Evolutionary conservation across 306 rosid species (phyloP).

Genomic region (Cajanus cajan): DNA sequence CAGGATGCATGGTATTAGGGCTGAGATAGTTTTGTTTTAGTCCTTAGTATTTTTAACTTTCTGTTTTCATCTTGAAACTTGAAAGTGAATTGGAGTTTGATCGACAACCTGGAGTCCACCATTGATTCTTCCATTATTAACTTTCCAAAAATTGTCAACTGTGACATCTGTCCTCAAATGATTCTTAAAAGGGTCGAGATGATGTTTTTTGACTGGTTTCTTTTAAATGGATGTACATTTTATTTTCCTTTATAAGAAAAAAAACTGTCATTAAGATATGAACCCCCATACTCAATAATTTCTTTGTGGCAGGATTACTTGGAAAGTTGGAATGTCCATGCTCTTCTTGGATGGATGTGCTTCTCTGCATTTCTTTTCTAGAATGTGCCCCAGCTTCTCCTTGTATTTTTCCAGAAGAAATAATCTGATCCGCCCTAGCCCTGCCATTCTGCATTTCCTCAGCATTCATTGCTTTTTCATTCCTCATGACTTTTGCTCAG

Average conservation of each 20-base stretch:
- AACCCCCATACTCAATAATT: conserved; percentile 72
- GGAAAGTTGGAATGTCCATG: conserved; percentile 85
- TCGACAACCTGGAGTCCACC: not conserved
- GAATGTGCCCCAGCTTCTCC: conserved; percentile 78
- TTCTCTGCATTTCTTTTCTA: conserved; percentile 85
- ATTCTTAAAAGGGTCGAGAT: conserved; percentile 52
- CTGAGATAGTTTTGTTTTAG: not conserved
- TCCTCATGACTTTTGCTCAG: conserved; percentile 83
- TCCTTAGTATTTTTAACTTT: conserved; percentile 5
- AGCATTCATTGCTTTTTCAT: conserved; percentile 87
- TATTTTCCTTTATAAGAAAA: conserved; percentile 55
- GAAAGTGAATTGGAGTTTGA: conserved; percentile 7
- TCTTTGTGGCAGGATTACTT: conserved; percentile 93
- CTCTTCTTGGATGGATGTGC: conserved; percentile 83
- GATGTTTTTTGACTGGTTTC: conserved; percentile 43
- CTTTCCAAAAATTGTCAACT: conserved; percentile 14
- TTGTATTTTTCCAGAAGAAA: conserved; percentile 75
- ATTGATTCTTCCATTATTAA: not conserved
- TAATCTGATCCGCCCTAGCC: conserved; percentile 71
- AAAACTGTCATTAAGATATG: conserved; percentile 46
- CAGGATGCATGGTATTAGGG: not conserved
- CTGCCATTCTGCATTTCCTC: conserved; percentile 77
- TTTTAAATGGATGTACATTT: conserved; percentile 52
- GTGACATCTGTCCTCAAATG: conserved; percentile 18
- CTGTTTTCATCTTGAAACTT: not conserved